phyloP scores from a whole-genome alignment of 805 yeast genomes.

The Naumovozyma castellii region DNA sequence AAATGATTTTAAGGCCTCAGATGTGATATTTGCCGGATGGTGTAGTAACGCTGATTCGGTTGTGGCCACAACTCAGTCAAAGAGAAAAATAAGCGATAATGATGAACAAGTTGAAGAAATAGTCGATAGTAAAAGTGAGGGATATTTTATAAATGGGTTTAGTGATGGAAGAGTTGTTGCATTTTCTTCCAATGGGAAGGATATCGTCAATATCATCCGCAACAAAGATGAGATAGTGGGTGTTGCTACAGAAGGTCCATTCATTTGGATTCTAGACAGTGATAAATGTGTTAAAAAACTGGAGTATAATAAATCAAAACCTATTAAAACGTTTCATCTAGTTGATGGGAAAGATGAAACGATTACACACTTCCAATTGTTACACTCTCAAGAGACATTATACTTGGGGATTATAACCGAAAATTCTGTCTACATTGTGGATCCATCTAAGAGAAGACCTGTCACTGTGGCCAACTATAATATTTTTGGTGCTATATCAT shows the following conservation, averaged over 20 bases:
- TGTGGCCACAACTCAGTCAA: conserved; percentile 5
- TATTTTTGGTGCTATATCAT: conserved; percentile 11
- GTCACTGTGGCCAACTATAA: conserved; percentile 18
- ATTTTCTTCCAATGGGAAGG: conserved; percentile 27
- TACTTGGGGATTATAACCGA: conserved; percentile 25
- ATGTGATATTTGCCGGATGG: conserved; percentile 23
- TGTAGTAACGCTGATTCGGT: conserved; percentile 8
- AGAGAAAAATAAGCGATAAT: conserved; percentile 16
- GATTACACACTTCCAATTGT: conserved; percentile 24
- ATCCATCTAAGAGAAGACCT: conserved; percentile 39
- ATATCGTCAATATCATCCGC: conserved; percentile 30
- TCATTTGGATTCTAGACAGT: conserved; percentile 29
- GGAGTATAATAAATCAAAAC: conserved; percentile 25
- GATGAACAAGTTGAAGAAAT: conserved; percentile 7
- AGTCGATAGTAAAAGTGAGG: conserved; percentile 3
- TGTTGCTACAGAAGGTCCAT: conserved; percentile 27
- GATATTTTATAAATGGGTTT: conserved; percentile 20
- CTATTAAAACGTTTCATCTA: conserved; percentile 30
- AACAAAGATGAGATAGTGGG: conserved; percentile 31
- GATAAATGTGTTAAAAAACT: conserved; percentile 28
- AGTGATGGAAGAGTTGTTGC: conserved; percentile 25
- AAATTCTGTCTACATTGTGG: conserved; percentile 51
- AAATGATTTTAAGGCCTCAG: conserved; percentile 22
- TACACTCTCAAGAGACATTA: conserved; percentile 14
- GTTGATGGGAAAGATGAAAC: conserved; percentile 26